Conservation (phyloP, 108 stramenopile genomes). For the Cyclotella atomus region DNA sequence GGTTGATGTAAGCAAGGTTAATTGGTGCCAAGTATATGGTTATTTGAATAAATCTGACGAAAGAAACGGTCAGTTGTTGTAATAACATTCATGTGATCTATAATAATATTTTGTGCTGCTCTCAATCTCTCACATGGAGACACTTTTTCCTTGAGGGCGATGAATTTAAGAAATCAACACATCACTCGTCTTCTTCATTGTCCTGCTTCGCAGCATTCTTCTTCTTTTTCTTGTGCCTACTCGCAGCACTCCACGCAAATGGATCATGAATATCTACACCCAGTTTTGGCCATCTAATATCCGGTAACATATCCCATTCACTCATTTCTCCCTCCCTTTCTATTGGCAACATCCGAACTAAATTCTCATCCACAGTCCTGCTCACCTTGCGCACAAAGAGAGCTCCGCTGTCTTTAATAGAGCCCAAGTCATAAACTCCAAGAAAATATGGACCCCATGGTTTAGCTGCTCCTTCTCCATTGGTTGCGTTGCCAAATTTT, state of each 20-base stretch:
- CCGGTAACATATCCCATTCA: conserved; percentile 62
- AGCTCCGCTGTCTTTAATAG: conserved; percentile 77
- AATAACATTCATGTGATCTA: too few relatives aligned
- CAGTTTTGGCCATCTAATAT: conserved; percentile 68
- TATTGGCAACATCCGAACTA: conserved; percentile 72
- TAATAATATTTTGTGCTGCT: too few relatives aligned
- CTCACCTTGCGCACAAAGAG: conserved; percentile 88
- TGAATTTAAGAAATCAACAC: too few relatives aligned
- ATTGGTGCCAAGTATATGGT: too few relatives aligned
- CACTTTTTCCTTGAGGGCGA: too few relatives aligned
- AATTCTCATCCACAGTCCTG: conserved; percentile 68
- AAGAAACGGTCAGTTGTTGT: too few relatives aligned
- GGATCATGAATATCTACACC: conserved; percentile 45
- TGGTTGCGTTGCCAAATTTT: conserved; percentile 44
- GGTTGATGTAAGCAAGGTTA: neutral
- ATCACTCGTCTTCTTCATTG: neutral
- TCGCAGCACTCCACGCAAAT: conserved; percentile 22
- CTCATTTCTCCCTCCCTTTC: conserved; percentile 3
- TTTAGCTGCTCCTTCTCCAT: conserved; percentile 51
- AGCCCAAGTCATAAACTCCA: conserved; percentile 81
- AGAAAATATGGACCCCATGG: conserved; percentile 92
- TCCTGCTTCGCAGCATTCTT: conserved; percentile 10
- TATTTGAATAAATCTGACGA: too few relatives aligned
- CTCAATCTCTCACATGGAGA: too few relatives aligned
- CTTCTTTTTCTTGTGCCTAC: too few relatives aligned